Base-by-base conservation (phyloP, 1,139 yeast species). In the Cylindricascospora bacillispora region DNA sequence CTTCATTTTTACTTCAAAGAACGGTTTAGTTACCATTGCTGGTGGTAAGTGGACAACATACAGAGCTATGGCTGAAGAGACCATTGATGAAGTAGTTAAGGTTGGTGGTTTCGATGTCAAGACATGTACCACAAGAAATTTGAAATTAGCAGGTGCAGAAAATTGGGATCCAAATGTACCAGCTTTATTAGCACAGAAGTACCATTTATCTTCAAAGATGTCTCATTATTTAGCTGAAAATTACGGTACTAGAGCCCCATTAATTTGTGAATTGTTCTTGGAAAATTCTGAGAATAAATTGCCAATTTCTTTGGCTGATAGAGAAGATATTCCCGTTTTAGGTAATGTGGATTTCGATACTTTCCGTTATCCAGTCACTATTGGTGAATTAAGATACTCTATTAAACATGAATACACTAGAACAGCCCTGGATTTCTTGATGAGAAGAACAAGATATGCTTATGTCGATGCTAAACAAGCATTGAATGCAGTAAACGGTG, bases 11-110 rank as follows among this genome's bases (percentile, higher is more conserved):
- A 67, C 73, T 26, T 71, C 93, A 14, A 71, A 66, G 35, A 65
- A 78, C 30, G 92, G 89, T 15, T 67, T 86, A 44, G 66, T 86
- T 30, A 86, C 97, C 29, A 80, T 86, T 45, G 79, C 94, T 17
- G 97, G 97, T 49, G 97, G 97, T 57, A 86, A 86, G 61, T 86
- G 97, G 97, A 86, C 97, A 34, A 86, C 97, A 24, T 86, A 85
- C 63, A 72, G 97, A 62, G 94, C 83, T 62, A 86, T 86, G 97
- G 95, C 97, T 22, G 76, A 85, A 61, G 95, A 86, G 62, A 82
- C 95, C 28, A 77, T 86, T 30, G 79, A 82, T 56, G 73, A 73
- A 43, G 72, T 82, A 35, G 66, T 82, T 33, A 65, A 70, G 48
- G 57, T 64, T 32, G 62, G 65, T 15, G 49, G 49, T 10, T 56